These are phyloP conservation scores for Leishmania braziliensis DNA, from an alignment of 208 protist genomes.

Conservation along the genomic window DNA sequence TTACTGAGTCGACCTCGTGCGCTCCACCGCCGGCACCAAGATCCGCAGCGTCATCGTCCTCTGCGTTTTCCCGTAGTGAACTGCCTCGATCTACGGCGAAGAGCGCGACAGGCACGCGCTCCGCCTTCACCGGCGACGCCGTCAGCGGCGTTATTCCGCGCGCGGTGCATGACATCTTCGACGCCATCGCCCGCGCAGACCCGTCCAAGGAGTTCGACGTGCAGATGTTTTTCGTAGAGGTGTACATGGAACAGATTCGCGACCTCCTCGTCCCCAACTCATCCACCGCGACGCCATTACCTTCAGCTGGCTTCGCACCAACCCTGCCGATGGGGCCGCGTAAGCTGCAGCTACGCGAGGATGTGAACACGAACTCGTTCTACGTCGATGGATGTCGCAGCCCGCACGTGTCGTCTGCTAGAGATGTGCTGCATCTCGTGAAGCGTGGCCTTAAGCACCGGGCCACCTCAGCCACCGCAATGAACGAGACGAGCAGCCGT, in stretches of 20 bases:
- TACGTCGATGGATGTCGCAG: slow-evolving; percentile 93
- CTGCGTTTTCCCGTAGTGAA: neutral
- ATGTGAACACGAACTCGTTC: slow-evolving; percentile 58
- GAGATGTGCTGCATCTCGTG: slow-evolving; percentile 91
- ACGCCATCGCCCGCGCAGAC: slow-evolving; percentile 65
- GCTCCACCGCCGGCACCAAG: neutral
- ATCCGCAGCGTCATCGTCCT: neutral
- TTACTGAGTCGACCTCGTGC: neutral
- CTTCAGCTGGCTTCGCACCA: neutral
- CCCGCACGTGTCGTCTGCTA: slow-evolving; percentile 71
- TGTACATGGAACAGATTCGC: slow-evolving; percentile 97
- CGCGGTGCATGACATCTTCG: slow-evolving; percentile 92
- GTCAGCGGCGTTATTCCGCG: slow-evolving; percentile 92
- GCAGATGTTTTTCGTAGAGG: slow-evolving; percentile 95
- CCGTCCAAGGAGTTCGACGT: slow-evolving; percentile 92
- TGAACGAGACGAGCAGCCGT: slow-evolving; percentile 88
- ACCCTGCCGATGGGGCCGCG: neutral
- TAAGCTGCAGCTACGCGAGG: slow-evolving; percentile 73
- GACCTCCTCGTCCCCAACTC: slow-evolving; percentile 88
- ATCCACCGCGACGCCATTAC: neutral
- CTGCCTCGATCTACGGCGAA: neutral
- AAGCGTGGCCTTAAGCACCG: slow-evolving; percentile 66
- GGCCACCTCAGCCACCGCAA: slow-evolving; percentile 81
- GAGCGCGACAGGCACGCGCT: neutral
- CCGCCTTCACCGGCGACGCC: slow-evolving; percentile 16